A percentile compares a stretch with the other conserved stretches of the same genome.
Evolutionary conservation across 371 early-diverging fungal species (phyloP).

Genomic region (Mucor ambiguus): DNA sequence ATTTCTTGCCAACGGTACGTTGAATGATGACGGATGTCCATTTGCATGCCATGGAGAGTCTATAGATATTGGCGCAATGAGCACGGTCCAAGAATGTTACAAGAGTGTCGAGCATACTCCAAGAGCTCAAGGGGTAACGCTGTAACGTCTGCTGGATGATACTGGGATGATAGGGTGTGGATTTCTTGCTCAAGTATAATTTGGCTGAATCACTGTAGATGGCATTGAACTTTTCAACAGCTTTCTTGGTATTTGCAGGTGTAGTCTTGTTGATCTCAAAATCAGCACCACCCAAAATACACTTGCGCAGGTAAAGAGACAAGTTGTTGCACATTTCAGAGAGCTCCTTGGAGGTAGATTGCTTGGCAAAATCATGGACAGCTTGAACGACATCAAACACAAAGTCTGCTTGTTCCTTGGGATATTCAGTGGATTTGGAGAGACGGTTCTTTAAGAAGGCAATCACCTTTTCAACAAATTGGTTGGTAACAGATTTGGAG

Average conservation of each 20-base stretch:
- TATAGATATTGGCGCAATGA: slow-evolving; percentile 65
- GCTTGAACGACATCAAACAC: slow-evolving; percentile 62
- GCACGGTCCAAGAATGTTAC: slow-evolving; percentile 54
- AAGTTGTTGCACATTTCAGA: slow-evolving; percentile 53
- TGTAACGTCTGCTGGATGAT: slow-evolving; percentile 66
- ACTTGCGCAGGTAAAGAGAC: slow-evolving; percentile 57
- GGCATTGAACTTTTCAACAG: slow-evolving; percentile 30
- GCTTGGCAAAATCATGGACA: slow-evolving; percentile 72
- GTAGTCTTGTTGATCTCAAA: slow-evolving; percentile 38
- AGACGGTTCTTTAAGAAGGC: slow-evolving; percentile 66
- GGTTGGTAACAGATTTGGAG: slow-evolving; percentile 57
- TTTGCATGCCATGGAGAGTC: slow-evolving; percentile 64
- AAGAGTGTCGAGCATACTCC: slow-evolving; percentile 59
- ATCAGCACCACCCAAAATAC: slow-evolving; percentile 58
- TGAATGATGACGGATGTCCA: slow-evolving; percentile 49
- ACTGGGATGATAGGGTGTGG: slow-evolving; percentile 64
- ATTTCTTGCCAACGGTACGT: slow-evolving; percentile 50
- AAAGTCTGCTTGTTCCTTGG: slow-evolving; percentile 54
- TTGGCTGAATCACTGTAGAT: slow-evolving; percentile 58
- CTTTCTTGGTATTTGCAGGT: slow-evolving; percentile 36
- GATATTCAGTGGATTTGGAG: slow-evolving; percentile 64
- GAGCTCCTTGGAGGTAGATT: slow-evolving; percentile 49
- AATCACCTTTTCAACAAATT: slow-evolving; percentile 69
- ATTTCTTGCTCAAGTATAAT: slow-evolving; percentile 72
- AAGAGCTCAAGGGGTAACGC: slow-evolving; percentile 65